Percentiles rank a stretch among this genome's conserved stretches.
Conservation (phyloP, 106 monocot genomes). For the Dioscorea zingiberensis region DNA sequence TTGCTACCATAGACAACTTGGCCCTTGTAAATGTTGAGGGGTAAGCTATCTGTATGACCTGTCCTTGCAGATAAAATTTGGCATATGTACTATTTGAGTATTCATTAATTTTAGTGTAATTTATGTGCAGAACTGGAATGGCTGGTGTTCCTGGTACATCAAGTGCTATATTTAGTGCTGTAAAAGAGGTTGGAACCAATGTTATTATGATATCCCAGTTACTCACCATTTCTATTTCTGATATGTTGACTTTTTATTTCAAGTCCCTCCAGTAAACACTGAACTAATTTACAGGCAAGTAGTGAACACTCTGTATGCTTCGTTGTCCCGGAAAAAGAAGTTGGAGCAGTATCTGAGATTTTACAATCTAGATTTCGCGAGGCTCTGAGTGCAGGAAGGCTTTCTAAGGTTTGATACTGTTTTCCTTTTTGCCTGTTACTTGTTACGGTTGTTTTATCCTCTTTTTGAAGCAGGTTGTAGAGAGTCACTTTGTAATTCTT, state of each 20-base stretch:
- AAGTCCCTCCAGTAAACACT: too few species aligned
- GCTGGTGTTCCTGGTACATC: constrained; percentile 99
- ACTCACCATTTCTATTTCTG: not conserved
- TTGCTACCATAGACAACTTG: constrained; percentile 90
- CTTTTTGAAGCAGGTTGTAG: too few species aligned
- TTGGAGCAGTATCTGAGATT: constrained; percentile 56
- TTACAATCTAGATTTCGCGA: constrained; percentile 63
- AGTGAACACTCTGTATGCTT: constrained; percentile 98
- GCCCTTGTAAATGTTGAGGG: constrained; percentile 98
- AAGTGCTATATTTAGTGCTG: constrained; percentile 84
- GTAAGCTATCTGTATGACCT: too few species aligned
- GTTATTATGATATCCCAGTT: constrained; percentile 99
- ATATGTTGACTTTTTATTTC: not conserved
- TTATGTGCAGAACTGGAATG: constrained; percentile 81
- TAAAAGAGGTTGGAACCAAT: constrained; percentile 98
- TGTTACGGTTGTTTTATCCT: too few species aligned
- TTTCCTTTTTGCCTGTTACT: too few species aligned
- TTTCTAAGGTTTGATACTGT: constrained; percentile 89
- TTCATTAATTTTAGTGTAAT: too few species aligned
- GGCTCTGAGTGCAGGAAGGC: constrained; percentile 88
- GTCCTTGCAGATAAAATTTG: too few species aligned
- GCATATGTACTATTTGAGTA: too few species aligned
- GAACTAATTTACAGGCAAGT: too few species aligned
- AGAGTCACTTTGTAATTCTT: too few species aligned
- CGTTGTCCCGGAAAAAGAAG: constrained; percentile 88